Base-by-base conservation (phyloP, 805 yeast genomes). In the Kodamaea kaohsiungensis region DNA sequence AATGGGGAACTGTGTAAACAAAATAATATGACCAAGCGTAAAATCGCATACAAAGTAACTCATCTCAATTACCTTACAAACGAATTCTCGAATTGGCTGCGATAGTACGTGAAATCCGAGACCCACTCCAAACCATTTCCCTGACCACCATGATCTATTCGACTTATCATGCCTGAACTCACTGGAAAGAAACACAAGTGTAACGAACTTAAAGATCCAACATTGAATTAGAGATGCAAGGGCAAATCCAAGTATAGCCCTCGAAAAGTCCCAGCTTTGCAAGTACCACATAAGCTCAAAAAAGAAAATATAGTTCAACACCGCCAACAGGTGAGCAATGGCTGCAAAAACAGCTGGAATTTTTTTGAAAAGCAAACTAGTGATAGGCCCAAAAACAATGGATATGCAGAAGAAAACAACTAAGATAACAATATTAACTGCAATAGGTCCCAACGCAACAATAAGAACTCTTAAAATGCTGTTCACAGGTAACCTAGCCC, bases 61-160 rank as follows among this genome's bases (percentile, higher is more conserved):
- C 75, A 86, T 74, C 64, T 88, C 95, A 61, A 81, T 78, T 0
- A 80, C 68, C 61, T 88, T 88, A 54, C 89, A 86, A 18, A 81
- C 53, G 50, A 73, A 81, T 63, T 87, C 93, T 61, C 93, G 70
- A 2, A 78, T 55, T 1, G 91, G 91, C 57, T 86, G 91, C 2
- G 85, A 71, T 5, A 87, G 51, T 0, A 82, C 71, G 47, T 79
- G 67, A 83, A 86, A 82, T 0, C 91, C 90, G 46, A 87, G 72
- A 0, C 85, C 85, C 0, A 85, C 77, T 12, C 77, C 77, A 47
- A 79, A 62, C 93, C 93, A 88, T 53, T 78, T 82, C 0, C 92
- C 91, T 9, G 89, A 80, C 60, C 92, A 88, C 90, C 91, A 87
- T 1, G 92, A 86, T 38, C 80, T 65, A 61, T 86, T 88, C 0